Evolutionary conservation across 2,329 filamentous ascomycete genomes (phyloP).

Genomic region (Ophidiomyces ophidiicola): DNA sequence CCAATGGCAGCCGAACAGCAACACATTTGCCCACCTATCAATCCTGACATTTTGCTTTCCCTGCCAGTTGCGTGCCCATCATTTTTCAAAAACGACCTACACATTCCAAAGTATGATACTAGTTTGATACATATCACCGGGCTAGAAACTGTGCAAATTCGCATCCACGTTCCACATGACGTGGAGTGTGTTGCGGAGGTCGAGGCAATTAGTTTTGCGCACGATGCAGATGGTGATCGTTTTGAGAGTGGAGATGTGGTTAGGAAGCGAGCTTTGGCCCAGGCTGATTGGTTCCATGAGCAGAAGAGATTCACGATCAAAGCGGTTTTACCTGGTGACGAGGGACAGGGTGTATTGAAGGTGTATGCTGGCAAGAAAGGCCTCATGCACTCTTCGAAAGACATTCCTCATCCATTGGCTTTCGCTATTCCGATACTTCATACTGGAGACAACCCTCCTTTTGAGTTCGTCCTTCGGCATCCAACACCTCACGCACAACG

Average conservation of each 20-base stretch:
- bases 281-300: conserved; percentile 81
- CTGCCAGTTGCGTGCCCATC: conserved; percentile 75
- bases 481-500: conserved; percentile 95
- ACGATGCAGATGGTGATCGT: conserved; percentile 77
- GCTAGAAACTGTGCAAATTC: conserved; percentile 82
- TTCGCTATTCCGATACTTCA: conserved; percentile 84
- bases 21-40: conserved; percentile 79
- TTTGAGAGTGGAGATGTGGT: conserved; percentile 86
- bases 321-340: conserved; percentile 78
- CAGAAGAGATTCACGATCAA: conserved; percentile 89
- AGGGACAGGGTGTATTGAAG: conserved; percentile 76
- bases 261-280: conserved; percentile 73
- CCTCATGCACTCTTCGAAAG: conserved; percentile 93
- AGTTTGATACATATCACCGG: conserved; percentile 75
- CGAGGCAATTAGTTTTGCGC: conserved; percentile 66
- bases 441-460: conserved; percentile 81
- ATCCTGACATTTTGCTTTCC: conserved; percentile 72
- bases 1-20: conserved; percentile 79
- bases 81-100: conserved; percentile 70
- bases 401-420: conserved; percentile 85
- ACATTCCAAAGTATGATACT: conserved; percentile 84
- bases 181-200: conserved; percentile 88
- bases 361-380: conserved; percentile 89
- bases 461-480: conserved; percentile 84
- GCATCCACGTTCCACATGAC: conserved; percentile 75